Evolutionary conservation across 805 yeast genomes (phyloP).

Genomic region (Zygoascus tannicola): DNA sequence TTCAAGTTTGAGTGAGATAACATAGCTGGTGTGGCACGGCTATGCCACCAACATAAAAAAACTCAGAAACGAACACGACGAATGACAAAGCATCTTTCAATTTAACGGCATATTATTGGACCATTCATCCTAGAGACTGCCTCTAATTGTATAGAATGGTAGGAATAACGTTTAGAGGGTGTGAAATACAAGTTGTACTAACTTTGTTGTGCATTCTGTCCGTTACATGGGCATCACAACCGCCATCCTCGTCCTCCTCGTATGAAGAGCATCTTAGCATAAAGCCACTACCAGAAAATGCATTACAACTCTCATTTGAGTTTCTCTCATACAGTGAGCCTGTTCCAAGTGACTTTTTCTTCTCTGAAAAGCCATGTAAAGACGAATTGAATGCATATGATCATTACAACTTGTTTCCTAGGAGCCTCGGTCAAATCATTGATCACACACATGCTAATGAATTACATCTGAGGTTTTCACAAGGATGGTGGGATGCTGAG

Average conservation of each 20-base stretch:
- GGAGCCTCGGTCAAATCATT: conserved; percentile 68
- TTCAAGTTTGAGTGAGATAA: too few relatives aligned
- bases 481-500: conserved; percentile 92
- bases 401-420: conserved; percentile 50
- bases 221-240: too few relatives aligned
- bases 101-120: too few relatives aligned
- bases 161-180: too few relatives aligned
- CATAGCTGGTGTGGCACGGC: too few relatives aligned
- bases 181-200: too few relatives aligned
- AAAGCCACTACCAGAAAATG: conserved; percentile 66
- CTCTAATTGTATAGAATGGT: too few relatives aligned
- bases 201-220: too few relatives aligned
- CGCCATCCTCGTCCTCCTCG: background rate
- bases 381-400: conserved; percentile 3
- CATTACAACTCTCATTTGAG: conserved; percentile 58
- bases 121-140: too few relatives aligned
- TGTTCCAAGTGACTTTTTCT: conserved; percentile 16
- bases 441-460: conserved; percentile 59
- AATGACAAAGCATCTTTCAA: too few relatives aligned
- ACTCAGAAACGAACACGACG: too few relatives aligned
- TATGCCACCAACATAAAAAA: too few relatives aligned
- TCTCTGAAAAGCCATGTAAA: background rate
- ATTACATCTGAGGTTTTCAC: conserved; percentile 76
- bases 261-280: conserved; percentile 56
- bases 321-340: conserved; percentile 54